A percentile compares a stretch with the other conserved stretches of the same genome.
Conservation (phyloP, 1,139 yeast species). For the Blastobotrys elegans region DNA sequence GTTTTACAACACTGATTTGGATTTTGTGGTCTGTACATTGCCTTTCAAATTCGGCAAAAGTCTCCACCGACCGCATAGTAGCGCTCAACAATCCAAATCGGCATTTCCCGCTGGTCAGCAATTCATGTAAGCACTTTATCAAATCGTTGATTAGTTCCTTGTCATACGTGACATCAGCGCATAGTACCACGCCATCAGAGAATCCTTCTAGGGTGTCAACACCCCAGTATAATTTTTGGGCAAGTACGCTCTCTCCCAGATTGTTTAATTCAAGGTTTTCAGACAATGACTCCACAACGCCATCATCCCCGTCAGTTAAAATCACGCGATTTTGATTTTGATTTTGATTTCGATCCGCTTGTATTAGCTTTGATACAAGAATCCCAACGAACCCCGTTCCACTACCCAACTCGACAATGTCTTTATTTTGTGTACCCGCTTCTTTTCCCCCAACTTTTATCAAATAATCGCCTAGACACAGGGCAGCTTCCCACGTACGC, state of each 20-base stretch:
- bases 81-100: slow-evolving; percentile 42
- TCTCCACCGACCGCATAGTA: slow-evolving; percentile 61
- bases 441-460: slow-evolving; percentile 14
- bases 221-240: slow-evolving; percentile 60
- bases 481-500: slow-evolving; percentile 92
- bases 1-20: slow-evolving; percentile 30
- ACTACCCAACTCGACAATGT: slow-evolving; percentile 61
- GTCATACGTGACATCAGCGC: slow-evolving; percentile 88
- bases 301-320: slow-evolving; percentile 74
- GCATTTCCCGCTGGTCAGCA: slow-evolving; percentile 15
- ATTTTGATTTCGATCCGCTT: slow-evolving; percentile 23
- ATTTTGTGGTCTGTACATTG: slow-evolving; percentile 32
- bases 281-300: slow-evolving; percentile 49
- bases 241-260: slow-evolving; percentile 26
- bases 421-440: neutral
- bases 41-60: slow-evolving; percentile 51
- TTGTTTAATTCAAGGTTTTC: slow-evolving; percentile 47
- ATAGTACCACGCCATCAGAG: slow-evolving; percentile 38
- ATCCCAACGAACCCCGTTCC: slow-evolving; percentile 88
- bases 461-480: slow-evolving; percentile 55
- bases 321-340: slow-evolving; percentile 21
- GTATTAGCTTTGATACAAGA: slow-evolving; percentile 38
- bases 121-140: slow-evolving; percentile 41
- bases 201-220: slow-evolving; percentile 37
- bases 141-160: slow-evolving; percentile 53